These are phyloP conservation scores for Backusella tuberculispora DNA, from an alignment of 192 early-diverging fungal genomes.

Conservation along the genomic window DNA sequence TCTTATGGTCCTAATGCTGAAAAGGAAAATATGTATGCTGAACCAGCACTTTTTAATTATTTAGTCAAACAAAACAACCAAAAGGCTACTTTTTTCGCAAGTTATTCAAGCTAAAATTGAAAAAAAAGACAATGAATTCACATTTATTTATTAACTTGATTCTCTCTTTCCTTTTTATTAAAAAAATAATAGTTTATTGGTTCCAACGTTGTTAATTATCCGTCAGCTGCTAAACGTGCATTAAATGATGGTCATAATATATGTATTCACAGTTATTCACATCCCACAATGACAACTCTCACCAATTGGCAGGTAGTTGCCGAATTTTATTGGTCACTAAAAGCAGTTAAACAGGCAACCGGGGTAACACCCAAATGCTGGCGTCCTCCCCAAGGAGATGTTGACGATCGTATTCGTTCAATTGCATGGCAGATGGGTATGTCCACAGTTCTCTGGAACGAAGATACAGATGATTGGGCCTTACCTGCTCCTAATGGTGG, in stretches of 20 bases:
- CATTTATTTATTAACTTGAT: background rate
- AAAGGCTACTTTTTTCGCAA: slow-evolving; percentile 30
- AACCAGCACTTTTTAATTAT: slow-evolving; percentile 29
- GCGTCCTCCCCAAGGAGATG: slow-evolving; percentile 52
- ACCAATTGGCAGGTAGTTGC: slow-evolving; percentile 49
- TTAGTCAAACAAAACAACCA: slow-evolving; percentile 21
- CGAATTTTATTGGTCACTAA: slow-evolving; percentile 47
- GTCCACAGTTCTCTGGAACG: slow-evolving; percentile 26
- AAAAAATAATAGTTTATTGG: slow-evolving; percentile 41
- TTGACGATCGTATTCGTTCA: slow-evolving; percentile 48
- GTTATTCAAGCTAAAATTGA: background rate
- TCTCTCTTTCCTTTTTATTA: background rate
- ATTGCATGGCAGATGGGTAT: slow-evolving; percentile 36
- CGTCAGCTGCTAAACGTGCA: slow-evolving; percentile 35
- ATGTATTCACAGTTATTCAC: slow-evolving; percentile 64
- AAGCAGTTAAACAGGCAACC: slow-evolving; percentile 47
- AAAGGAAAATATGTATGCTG: slow-evolving; percentile 11
- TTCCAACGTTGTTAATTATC: slow-evolving; percentile 38
- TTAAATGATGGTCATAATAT: slow-evolving; percentile 56
- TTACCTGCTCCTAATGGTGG: slow-evolving; percentile 38
- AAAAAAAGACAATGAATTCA: background rate
- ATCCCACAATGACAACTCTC: slow-evolving; percentile 50
- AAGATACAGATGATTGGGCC: slow-evolving; percentile 46
- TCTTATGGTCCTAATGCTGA: background rate
- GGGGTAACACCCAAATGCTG: slow-evolving; percentile 46